phyloP scores from a whole-genome alignment of 2,329 filamentous ascomycete species.

The Apiospora hydei region DNA sequence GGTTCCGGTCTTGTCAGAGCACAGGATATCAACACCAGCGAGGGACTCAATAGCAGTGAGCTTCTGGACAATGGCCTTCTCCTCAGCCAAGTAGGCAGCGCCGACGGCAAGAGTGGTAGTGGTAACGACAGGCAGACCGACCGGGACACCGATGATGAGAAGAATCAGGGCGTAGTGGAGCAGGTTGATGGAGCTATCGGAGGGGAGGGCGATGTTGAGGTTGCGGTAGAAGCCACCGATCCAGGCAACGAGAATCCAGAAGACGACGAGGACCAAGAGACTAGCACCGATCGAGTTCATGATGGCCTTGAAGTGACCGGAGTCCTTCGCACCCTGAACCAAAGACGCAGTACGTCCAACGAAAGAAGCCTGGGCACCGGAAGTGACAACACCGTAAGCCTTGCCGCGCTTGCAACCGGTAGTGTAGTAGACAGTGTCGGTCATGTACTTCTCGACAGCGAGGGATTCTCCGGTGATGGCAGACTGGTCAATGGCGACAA shows the following conservation, averaged over 20 bases:
- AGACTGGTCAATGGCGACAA: constrained; percentile 75
- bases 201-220: constrained; percentile 65
- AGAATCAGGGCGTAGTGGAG: constrained; percentile 70
- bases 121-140: constrained; percentile 77
- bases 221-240: constrained; percentile 78
- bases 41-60: constrained; percentile 77
- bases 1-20: constrained; percentile 79
- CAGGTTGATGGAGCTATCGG: constrained; percentile 64
- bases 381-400: constrained; percentile 69
- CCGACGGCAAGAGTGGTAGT: constrained; percentile 77
- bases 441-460: constrained; percentile 77
- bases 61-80: constrained; percentile 79
- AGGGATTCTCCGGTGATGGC: constrained; percentile 79
- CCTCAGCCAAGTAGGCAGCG: constrained; percentile 75
- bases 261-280: constrained; percentile 74
- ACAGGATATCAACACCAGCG: constrained; percentile 76
- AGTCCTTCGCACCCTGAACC: constrained; percentile 73
- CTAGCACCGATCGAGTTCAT: constrained; percentile 79
- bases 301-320: constrained; percentile 79
- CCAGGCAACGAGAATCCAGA: constrained; percentile 75
- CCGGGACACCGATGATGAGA: constrained; percentile 76
- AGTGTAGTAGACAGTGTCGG: constrained; percentile 75
- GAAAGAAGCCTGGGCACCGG: constrained; percentile 72
- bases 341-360: constrained; percentile 75
- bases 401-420: constrained; percentile 80